phyloP scores from a whole-genome alignment of 495 filamentous ascomycete genomes.

The Talaromyces adpressus region DNA sequence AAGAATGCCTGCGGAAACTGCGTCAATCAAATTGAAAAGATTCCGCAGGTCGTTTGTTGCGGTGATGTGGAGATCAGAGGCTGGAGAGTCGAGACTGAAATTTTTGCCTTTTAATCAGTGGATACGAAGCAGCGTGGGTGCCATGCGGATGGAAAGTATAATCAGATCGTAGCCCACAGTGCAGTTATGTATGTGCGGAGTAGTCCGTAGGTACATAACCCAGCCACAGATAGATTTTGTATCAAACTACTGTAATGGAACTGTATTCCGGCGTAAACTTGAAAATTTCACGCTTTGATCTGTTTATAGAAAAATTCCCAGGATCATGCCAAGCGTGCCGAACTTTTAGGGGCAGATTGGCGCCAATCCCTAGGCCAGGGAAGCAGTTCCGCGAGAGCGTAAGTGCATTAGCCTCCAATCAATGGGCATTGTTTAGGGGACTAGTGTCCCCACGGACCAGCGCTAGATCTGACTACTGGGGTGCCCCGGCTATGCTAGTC shows the following conservation, averaged over 20 bases:
- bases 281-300: not conserved
- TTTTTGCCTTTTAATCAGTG: not conserved
- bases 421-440: not conserved
- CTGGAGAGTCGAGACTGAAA: not conserved
- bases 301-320: not conserved
- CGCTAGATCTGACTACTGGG: not conserved
- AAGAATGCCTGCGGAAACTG: too few species aligned
- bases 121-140: not conserved
- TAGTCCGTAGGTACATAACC: not conserved
- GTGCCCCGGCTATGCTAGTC: not conserved
- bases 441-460: not conserved
- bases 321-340: not conserved
- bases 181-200: not conserved
- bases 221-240: not conserved
- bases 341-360: not conserved
- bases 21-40: too few species aligned
- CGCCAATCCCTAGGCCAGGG: not conserved
- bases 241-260: not conserved
- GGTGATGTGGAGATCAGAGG: not conserved
- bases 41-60: too few species aligned
- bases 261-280: not conserved
- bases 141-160: conserved; percentile 1
- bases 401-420: not conserved
- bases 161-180: not conserved
- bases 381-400: not conserved